Evolutionary conservation across 2,329 filamentous ascomycete species (phyloP).

Genomic region (Curvularia spicifera): DNA sequence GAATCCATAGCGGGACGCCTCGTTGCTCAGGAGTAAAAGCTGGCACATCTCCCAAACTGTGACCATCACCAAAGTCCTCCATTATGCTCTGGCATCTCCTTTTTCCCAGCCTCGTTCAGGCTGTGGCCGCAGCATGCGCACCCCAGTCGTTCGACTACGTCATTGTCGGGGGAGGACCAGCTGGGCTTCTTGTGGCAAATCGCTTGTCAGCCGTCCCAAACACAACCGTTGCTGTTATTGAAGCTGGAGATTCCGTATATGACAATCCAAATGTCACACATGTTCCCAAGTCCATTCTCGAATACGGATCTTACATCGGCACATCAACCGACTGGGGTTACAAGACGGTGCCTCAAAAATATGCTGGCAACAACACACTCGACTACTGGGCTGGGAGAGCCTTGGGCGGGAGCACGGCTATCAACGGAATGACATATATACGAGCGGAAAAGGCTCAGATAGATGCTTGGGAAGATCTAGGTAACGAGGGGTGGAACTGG

Average conservation of each 20-base stretch:
- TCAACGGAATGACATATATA: slow-evolving; percentile 53
- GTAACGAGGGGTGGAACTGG: slow-evolving; percentile 47
- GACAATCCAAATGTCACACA: slow-evolving; percentile 42
- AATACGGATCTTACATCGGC: slow-evolving; percentile 33
- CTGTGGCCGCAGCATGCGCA: slow-evolving; percentile 15
- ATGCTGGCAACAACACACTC: slow-evolving; percentile 38
- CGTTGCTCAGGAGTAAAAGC: not conserved
- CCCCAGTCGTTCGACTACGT: slow-evolving; percentile 39
- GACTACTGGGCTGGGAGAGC: slow-evolving; percentile 52
- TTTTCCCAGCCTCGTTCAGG: slow-evolving; percentile 1
- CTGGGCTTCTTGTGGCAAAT: slow-evolving; percentile 43
- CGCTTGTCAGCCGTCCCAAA: slow-evolving; percentile 33
- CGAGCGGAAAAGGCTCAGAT: slow-evolving; percentile 44
- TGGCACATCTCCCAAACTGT: not conserved
- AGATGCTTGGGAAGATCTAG: slow-evolving; percentile 44
- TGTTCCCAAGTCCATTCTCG: slow-evolving; percentile 24
- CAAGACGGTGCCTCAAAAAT: slow-evolving; percentile 48
- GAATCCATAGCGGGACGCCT: not conserved
- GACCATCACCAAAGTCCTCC: not conserved
- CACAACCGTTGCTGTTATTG: slow-evolving; percentile 39
- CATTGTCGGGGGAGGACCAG: slow-evolving; percentile 44
- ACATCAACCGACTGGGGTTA: slow-evolving; percentile 53
- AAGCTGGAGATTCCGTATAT: slow-evolving; percentile 43
- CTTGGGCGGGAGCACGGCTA: slow-evolving; percentile 52
- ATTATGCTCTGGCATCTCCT: slow-evolving; percentile 9